Base-by-base conservation (phyloP, 805 yeast genomes). In the Starmerella sp. region DNA sequence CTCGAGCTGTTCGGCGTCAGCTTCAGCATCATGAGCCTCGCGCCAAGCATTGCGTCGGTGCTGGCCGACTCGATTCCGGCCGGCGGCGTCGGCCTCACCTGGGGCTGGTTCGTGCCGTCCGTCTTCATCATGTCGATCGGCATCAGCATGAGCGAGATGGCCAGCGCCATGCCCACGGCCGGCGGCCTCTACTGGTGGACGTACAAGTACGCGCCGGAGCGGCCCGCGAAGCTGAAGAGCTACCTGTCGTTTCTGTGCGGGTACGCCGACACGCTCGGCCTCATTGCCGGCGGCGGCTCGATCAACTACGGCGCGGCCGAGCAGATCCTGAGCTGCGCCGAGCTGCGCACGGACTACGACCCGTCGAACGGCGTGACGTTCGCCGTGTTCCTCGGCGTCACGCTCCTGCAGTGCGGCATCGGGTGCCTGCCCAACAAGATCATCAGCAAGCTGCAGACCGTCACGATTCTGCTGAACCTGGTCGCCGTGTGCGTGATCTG, bases 181-280 rank as follows among this genome's bases (percentile, higher is more conserved):
- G 90, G 90, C 52, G 90, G 90, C 8, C 71, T 84, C 41, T 84
- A 82, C 64, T 81, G 78, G 68, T 81, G 84, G 82, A 79, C 86
- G 2, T 79, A 75, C 66, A 75, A 80, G 63, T 84, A 79, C 65
- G 79, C 89, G 29, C 88, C 87, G 2, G 76, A 74, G 52, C 17
- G 44, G 15, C 45, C 45, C 13, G 17, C 38, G 4, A 32, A 34
- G 39, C 53, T 56, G 54, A 61, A 65, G 10, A 76, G 77, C 28
- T 79, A 82, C 0, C 67, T 81, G 37, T 78, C 83, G 49, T 83
- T 77, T 62, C 64, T 83, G 41, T 80, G 83, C 57, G 90, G 89
- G 4, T 77, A 81, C 63, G 74, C 84, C 5, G 83, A 84, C 67
- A 73, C 87, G 2, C 66, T 84, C 57, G 87, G 88, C 1, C 69